Conservation (phyloP, 495 filamentous ascomycete species). For the Haplographium delicatum region DNA sequence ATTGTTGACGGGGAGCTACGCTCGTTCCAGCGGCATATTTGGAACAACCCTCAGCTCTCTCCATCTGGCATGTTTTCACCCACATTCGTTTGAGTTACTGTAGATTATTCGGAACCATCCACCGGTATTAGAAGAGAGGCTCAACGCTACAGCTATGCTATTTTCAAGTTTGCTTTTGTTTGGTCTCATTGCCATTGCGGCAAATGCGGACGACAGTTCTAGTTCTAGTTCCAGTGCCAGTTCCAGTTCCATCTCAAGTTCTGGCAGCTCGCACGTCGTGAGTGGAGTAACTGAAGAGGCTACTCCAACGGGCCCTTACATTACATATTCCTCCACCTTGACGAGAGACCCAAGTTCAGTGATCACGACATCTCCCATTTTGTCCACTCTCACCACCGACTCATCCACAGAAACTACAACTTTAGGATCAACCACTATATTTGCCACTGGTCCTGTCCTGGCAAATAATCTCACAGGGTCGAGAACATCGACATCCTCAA, state of each 20-base stretch:
- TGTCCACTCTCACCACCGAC: slow-evolving; percentile 17
- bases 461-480: slow-evolving; percentile 30
- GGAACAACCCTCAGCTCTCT: neutral
- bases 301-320: slow-evolving; percentile 35
- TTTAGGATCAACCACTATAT: slow-evolving; percentile 22
- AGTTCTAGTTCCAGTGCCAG: no score
- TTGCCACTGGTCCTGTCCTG: slow-evolving; percentile 12
- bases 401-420: slow-evolving; percentile 22
- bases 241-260: no score
- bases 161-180: slow-evolving; percentile 13
- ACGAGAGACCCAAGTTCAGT: slow-evolving; percentile 18
- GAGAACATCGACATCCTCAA: slow-evolving; percentile 10
- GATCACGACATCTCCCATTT: slow-evolving; percentile 16
- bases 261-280: slow-evolving; percentile 9
- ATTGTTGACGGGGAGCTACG: no score
- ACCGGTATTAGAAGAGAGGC: no score
- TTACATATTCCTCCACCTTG: slow-evolving; percentile 35
- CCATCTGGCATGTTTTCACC: neutral
- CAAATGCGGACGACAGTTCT: slow-evolving; percentile 15
- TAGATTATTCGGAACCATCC: no score
- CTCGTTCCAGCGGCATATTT: no score
- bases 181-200: slow-evolving; percentile 24
- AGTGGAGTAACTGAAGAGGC: slow-evolving; percentile 26
- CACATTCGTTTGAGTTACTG: neutral
- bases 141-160: slow-evolving; percentile 16